Conservation (phyloP, 495 filamentous ascomycete genomes). For the Podospora pseudoanserina region DNA sequence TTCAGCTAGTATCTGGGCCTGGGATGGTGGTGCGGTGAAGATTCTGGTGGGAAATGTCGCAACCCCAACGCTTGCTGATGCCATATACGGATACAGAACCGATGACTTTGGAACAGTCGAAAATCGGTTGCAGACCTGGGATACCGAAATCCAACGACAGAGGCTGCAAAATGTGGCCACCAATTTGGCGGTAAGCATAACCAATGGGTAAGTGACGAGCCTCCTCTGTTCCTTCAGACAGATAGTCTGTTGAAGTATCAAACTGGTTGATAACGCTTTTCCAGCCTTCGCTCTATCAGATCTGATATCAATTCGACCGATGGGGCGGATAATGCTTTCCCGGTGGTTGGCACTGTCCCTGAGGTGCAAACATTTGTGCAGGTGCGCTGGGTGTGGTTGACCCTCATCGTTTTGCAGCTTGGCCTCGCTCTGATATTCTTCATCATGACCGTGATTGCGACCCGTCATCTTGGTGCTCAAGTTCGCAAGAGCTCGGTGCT, state of each 20-base stretch:
- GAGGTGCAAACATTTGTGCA: slow-evolving; percentile 11
- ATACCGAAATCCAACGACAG: neutral
- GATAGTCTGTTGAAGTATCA: neutral
- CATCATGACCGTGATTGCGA: slow-evolving; percentile 11
- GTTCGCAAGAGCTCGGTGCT: slow-evolving; percentile 16
- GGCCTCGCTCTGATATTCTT: slow-evolving; percentile 11
- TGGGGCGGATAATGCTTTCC: neutral
- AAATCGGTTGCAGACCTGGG: neutral
- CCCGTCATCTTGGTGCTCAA: slow-evolving; percentile 7
- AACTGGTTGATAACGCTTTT: neutral
- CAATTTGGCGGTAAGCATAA: slow-evolving; percentile 20
- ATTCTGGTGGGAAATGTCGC: slow-evolving; percentile 12
- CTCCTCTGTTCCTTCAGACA: neutral
- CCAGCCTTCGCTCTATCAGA: neutral
- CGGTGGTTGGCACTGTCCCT: slow-evolving; percentile 6
- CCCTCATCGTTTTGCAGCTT: slow-evolving; percentile 6
- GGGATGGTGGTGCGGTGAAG: slow-evolving; percentile 6
- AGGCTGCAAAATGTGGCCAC: slow-evolving; percentile 11
- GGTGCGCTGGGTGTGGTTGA: slow-evolving; percentile 14
- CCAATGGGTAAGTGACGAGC: slow-evolving; percentile 8
- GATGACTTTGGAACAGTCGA: neutral
- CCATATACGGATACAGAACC: slow-evolving; percentile 9
- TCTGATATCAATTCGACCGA: neutral
- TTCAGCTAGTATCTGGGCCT: slow-evolving; percentile 16
- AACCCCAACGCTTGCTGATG: slow-evolving; percentile 9